phyloP scores from a whole-genome alignment of 2,329 filamentous ascomycete genomes.

The Fragosphaeria purpurea region DNA sequence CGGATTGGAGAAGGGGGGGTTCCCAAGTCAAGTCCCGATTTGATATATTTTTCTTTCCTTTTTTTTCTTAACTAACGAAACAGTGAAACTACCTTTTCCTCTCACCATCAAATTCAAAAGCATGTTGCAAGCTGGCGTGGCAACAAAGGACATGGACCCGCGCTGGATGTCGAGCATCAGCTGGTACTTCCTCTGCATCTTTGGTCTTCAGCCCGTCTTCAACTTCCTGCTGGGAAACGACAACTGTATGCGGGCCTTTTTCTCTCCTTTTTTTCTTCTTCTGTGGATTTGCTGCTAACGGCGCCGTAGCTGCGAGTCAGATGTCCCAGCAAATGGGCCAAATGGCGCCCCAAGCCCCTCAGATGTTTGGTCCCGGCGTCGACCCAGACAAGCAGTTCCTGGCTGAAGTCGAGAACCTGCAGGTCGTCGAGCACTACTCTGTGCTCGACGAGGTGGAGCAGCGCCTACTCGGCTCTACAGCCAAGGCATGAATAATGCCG shows the following conservation, averaged over 20 bases:
- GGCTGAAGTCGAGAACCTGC: conserved; percentile 87
- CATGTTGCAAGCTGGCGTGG: conserved; percentile 95
- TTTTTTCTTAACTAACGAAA: not conserved
- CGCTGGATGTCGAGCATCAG: conserved; percentile 97
- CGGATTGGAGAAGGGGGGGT: too few species aligned
- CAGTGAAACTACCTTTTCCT: conserved; percentile 93
- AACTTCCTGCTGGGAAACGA: conserved; percentile 94
- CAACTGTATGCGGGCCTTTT: conserved; percentile 55
- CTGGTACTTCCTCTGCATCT: conserved; percentile 98
- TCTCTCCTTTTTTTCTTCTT: not conserved
- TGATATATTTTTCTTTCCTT: not conserved
- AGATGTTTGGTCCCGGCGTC: conserved; percentile 84
- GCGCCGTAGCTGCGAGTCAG: conserved; percentile 66
- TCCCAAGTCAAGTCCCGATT: too few species aligned
- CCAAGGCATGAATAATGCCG: not conserved
- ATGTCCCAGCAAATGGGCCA: conserved; percentile 85
- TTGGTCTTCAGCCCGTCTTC: conserved; percentile 93
- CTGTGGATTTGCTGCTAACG: conserved; percentile 10
- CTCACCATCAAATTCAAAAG: conserved; percentile 98
- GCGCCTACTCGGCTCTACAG: conserved; percentile 54
- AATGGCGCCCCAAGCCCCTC: conserved; percentile 57
- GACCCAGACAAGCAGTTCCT: conserved; percentile 94
- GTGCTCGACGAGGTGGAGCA: conserved; percentile 83
- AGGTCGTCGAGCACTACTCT: conserved; percentile 88
- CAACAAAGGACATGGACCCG: conserved; percentile 91